These are phyloP conservation scores for Diaporthe citrichinensis DNA, from an alignment of 2,329 filamentous ascomycete genomes.

Conservation along the genomic window DNA sequence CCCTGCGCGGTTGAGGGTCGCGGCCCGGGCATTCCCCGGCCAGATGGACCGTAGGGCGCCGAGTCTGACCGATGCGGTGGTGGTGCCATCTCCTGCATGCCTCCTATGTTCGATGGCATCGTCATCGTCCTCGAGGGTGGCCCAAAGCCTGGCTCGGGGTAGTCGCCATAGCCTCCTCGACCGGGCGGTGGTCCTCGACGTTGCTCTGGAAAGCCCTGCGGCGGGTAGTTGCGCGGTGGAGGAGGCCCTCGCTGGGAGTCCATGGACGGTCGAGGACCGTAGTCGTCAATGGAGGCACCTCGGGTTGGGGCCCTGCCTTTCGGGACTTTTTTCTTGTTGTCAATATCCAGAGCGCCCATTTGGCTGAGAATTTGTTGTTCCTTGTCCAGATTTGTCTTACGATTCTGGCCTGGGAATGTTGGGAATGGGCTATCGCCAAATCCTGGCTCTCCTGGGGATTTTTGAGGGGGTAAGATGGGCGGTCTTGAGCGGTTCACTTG, in stretches of 20 bases:
- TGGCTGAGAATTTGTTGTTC: constrained; percentile 58
- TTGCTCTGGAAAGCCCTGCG: constrained; percentile 55
- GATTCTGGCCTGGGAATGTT: constrained; percentile 57
- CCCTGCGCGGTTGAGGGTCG: constrained; percentile 70
- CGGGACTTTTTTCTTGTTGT: constrained; percentile 35
- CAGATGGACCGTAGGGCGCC: constrained; percentile 61
- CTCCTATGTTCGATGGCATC: constrained; percentile 66
- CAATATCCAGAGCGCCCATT: constrained; percentile 59
- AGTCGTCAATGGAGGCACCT: constrained; percentile 48
- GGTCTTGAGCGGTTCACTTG: constrained; percentile 48
- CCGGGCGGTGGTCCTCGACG: constrained; percentile 52
- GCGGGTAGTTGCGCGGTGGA: constrained; percentile 54
- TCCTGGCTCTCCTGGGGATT: constrained; percentile 48
- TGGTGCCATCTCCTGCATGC: constrained; percentile 50
- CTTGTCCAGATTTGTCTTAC: constrained; percentile 56
- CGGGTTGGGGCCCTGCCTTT: constrained; percentile 39
- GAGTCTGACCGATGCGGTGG: constrained; percentile 58
- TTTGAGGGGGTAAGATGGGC: constrained; percentile 44
- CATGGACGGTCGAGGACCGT: constrained; percentile 51
- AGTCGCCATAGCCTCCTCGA: constrained; percentile 53
- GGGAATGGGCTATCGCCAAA: constrained; percentile 59
- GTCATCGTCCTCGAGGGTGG: constrained; percentile 73
- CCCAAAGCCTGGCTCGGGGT: constrained; percentile 60
- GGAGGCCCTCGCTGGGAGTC: constrained; percentile 53
- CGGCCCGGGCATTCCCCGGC: constrained; percentile 59